Base-by-base conservation (phyloP, 192 early-diverging fungal species). In the Coemansia sp. region DNA sequence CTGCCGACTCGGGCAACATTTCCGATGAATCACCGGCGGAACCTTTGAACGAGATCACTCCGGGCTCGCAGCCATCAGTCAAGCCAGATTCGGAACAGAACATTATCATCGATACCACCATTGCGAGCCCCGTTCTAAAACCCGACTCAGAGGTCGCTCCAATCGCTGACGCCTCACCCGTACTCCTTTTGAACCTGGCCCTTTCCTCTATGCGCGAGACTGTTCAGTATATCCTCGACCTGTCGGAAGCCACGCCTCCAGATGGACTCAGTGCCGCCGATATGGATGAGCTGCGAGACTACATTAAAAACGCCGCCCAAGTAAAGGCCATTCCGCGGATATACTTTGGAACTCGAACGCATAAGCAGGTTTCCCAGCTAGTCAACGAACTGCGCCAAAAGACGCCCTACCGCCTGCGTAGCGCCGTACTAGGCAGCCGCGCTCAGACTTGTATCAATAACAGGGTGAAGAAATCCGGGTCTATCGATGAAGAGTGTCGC, bases 351-450 rank as follows among this genome's bases (percentile, higher is more conserved):
- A 81, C 86, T 27, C 82, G 88, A 20, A 89, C 88, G 13, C 88
- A 89, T 67, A 87, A 84, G 77, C 88, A 89, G 57, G 77, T 89
- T 7, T 66, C 86, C 20, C 88, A 89, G 73, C 67, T 89, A 5
- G 70, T 89, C 31, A 60, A 73, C 22, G 88, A 89, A 43, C 74
- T 89, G 60, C 83, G 84, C n/a, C 54, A 34, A 12, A 89, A 89
- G 34, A 85, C 88, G 20, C 74, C 66, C 3, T 90, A 90, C 66
- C 86, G 82, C 15, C 75, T 88, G 44, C 71, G 70, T 40, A 88
- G 83, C 64, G 79, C 85, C 2, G 73, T 87, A 7, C 64, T 87
- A 33, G 87, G 85, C 31, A 87, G 86, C 31, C 83, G 89, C 0
- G 43, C 85, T 4, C 86, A 88, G 66, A 68, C 83, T n/a, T 90